Percentiles rank a stretch among this genome's conserved stretches.
phyloP scores from a whole-genome alignment of 495 filamentous ascomycete species.

The Trichoderma virens region DNA sequence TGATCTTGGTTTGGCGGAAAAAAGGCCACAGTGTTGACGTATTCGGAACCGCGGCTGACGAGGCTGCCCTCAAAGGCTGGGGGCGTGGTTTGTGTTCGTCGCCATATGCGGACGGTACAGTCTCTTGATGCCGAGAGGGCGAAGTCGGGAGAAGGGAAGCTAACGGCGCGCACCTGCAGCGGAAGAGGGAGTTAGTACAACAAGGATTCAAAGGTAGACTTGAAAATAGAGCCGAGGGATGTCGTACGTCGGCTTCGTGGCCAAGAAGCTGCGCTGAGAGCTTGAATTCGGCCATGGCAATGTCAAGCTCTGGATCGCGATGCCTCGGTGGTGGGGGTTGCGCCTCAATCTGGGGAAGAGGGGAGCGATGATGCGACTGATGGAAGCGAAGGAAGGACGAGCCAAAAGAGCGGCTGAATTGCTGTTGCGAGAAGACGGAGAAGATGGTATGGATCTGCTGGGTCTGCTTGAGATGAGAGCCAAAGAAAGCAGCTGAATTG shows the following conservation, averaged over 20 bases:
- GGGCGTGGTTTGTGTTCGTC: constrained; percentile 46
- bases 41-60: constrained; percentile 65
- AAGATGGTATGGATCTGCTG: no score
- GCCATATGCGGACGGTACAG: constrained; percentile 85
- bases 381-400: neutral
- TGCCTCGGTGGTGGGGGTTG: neutral
- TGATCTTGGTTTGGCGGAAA: constrained; percentile 59
- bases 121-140: constrained; percentile 85
- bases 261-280: constrained; percentile 73
- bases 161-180: constrained; percentile 75
- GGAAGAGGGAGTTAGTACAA: constrained; percentile 9
- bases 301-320: constrained; percentile 6
- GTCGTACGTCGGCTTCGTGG: constrained; percentile 76
- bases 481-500: neutral
- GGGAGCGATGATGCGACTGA: neutral
- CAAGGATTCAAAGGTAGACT: constrained; percentile 7
- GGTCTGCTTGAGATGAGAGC: neutral
- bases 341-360: neutral
- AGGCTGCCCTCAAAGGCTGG: constrained; percentile 70
- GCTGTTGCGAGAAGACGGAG: no score
- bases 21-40: constrained; percentile 79
- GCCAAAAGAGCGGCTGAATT: no score
- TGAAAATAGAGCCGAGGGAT: constrained; percentile 8
- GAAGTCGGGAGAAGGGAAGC: constrained; percentile 64
- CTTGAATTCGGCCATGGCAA: constrained; percentile 55